Evolutionary conservation across 768 basidiomycete species (phyloP).

Genomic region (Boletus rubescentipes): DNA sequence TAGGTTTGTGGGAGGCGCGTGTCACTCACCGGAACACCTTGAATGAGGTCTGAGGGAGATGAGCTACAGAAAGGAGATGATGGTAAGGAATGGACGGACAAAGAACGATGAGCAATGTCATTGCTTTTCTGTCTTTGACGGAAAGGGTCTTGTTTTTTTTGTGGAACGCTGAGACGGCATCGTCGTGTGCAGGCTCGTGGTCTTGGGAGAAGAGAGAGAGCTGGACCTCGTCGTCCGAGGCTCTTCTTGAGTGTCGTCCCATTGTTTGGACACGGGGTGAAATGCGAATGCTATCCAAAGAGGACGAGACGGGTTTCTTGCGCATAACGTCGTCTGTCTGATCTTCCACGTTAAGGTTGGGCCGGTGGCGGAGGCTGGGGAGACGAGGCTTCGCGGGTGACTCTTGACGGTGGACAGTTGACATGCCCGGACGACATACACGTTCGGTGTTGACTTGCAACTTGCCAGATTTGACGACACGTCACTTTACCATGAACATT

Average conservation of each 20-base stretch:
- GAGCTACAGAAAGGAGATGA: conserved; percentile 14
- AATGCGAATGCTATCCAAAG: conserved; percentile 58
- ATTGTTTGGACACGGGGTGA: conserved; percentile 49
- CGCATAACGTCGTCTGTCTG: conserved; percentile 26
- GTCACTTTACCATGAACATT: background rate
- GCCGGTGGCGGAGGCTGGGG: conserved; percentile 31
- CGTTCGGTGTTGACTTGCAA: conserved; percentile 6
- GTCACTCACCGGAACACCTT: conserved; percentile 82
- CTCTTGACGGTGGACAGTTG: conserved; percentile 22
- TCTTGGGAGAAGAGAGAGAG: conserved; percentile 55
- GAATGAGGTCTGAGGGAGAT: conserved; percentile 59
- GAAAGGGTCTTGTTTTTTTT: conserved; percentile 54
- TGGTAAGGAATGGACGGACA: conserved; percentile 55
- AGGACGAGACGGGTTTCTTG: conserved; percentile 55
- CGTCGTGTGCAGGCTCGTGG: conserved; percentile 48
- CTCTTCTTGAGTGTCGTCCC: conserved; percentile 35
- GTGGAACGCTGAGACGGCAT: conserved; percentile 34
- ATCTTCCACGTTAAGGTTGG: conserved; percentile 40
- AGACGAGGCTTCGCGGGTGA: conserved; percentile 27
- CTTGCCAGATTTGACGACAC: conserved; percentile 14
- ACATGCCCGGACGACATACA: conserved; percentile 19
- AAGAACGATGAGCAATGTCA: conserved; percentile 80
- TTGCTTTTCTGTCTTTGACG: conserved; percentile 76
- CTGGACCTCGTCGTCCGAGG: conserved; percentile 55
- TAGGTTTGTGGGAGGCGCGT: conserved; percentile 7